These are phyloP conservation scores for Malus orientalis DNA, from an alignment of 306 rosid genomes.

Conservation along the genomic window DNA sequence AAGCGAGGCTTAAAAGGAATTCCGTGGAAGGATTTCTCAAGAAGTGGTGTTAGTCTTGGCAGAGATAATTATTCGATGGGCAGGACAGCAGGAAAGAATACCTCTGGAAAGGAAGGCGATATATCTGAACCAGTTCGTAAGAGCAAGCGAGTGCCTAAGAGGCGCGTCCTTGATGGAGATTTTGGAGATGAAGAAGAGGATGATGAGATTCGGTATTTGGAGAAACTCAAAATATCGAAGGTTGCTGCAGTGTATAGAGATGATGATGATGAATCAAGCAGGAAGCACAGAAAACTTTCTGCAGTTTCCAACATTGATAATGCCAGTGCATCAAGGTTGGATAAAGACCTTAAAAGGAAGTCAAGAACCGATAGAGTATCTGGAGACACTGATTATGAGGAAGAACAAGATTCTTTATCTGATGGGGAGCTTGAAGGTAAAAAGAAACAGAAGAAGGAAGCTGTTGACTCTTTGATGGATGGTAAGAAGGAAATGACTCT, in stretches of 20 bases:
- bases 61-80: conserved; percentile 58
- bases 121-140: conserved; percentile 63
- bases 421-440: conserved; percentile 65
- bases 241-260: conserved; percentile 47
- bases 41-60: conserved; percentile 59
- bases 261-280: conserved; percentile 70
- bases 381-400: conserved; percentile 46
- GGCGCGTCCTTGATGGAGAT: conserved; percentile 64
- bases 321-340: conserved; percentile 33
- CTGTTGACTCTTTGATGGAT: conserved; percentile 63
- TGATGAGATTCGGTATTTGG: conserved; percentile 85
- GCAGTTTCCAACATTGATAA: conserved; percentile 60
- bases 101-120: conserved; percentile 45
- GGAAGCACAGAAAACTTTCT: conserved; percentile 73
- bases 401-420: conserved; percentile 63
- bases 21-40: conserved; percentile 86
- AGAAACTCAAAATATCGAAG: conserved; percentile 77
- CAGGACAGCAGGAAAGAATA: conserved; percentile 43
- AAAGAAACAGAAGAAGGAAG: conserved; percentile 73
- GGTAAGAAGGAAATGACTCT: conserved; percentile 68
- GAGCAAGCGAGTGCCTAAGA: conserved; percentile 76
- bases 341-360: conserved; percentile 37
- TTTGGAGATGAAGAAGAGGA: conserved; percentile 62
- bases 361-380: conserved; percentile 22
- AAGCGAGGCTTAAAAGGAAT: conserved; percentile 67